phyloP scores from a whole-genome alignment of 805 yeast species.

The Candida golubevii region DNA sequence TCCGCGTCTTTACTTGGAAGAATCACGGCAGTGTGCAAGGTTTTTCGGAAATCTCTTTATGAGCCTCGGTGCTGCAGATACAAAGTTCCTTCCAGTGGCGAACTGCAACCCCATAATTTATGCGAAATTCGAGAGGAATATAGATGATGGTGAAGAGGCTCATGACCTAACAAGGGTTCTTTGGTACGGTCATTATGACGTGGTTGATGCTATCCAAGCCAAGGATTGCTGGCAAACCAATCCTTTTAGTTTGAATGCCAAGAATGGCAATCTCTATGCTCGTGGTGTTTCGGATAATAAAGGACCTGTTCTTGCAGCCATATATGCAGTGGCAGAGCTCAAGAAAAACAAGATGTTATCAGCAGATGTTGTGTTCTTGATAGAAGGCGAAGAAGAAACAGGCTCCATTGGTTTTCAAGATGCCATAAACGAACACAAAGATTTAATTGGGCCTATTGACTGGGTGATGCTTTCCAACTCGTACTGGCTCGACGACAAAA shows the following conservation, averaged over 20 bases:
- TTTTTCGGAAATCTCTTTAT: constrained; percentile 59
- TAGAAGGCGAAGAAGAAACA: constrained; percentile 95
- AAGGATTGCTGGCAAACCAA: constrained; percentile 64
- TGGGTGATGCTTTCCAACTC: constrained; percentile 90
- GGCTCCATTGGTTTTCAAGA: constrained; percentile 84
- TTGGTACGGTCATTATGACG: constrained; percentile 97
- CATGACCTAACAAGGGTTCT: constrained; percentile 42
- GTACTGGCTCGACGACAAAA: constrained; percentile 85
- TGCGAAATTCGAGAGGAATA: constrained; percentile 54
- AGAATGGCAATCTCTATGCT: constrained; percentile 82
- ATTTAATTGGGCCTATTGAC: constrained; percentile 66
- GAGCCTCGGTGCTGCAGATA: constrained; percentile 62
- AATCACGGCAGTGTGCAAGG: constrained; percentile 83
- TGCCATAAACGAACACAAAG: constrained; percentile 49
- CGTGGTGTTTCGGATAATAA: constrained; percentile 94
- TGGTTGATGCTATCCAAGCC: constrained; percentile 67
- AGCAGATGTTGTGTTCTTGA: constrained; percentile 73
- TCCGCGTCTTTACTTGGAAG: constrained; percentile 65
- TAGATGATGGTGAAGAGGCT: constrained; percentile 2
- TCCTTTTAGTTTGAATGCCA: constrained; percentile 72
- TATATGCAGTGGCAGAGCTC: constrained; percentile 80
- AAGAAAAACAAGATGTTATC: constrained; percentile 46
- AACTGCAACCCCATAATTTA: constrained; percentile 84
- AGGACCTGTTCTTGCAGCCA: constrained; percentile 86
- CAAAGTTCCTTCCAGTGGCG: constrained; percentile 66